Evolutionary conservation across 106 monocot genomes (phyloP).

Genomic region (Acorus gramineus): DNA sequence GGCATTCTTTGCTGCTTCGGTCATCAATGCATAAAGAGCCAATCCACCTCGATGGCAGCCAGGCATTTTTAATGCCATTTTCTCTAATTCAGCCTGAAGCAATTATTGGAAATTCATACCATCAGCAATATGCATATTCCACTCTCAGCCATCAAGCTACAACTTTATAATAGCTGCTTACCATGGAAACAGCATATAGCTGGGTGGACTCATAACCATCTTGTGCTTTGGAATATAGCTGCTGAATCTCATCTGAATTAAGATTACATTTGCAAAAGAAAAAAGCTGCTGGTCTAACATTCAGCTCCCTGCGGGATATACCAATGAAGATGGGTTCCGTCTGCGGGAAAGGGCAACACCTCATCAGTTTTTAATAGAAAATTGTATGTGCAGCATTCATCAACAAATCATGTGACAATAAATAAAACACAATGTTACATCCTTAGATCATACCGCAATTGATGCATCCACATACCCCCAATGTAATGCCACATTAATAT

Average conservation of each 20-base stretch:
- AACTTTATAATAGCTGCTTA: conserved; percentile 10
- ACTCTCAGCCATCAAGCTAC: neutral
- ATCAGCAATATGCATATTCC: conserved; percentile 1
- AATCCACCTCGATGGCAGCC: conserved; percentile 84
- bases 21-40: conserved; percentile 72
- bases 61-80: conserved; percentile 57
- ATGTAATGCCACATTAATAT: no score
- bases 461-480: no score
- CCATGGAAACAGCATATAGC: conserved; percentile 53
- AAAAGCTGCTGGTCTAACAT: conserved; percentile 89
- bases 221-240: conserved; percentile 71
- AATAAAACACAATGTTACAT: no score
- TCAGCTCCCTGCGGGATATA: conserved; percentile 56
- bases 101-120: neutral
- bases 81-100: conserved; percentile 47
- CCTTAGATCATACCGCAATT: no score
- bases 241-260: conserved; percentile 37
- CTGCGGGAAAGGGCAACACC: conserved; percentile 25
- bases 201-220: conserved; percentile 93
- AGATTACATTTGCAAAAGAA: conserved; percentile 68
- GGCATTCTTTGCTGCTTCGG: conserved; percentile 7
- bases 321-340: conserved; percentile 82
- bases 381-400: neutral
- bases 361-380: neutral
- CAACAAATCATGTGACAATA: neutral